Evolutionary conservation across 352 stramenopile genomes (phyloP).

Genomic region (Phytophthora macrochlamydospora): DNA sequence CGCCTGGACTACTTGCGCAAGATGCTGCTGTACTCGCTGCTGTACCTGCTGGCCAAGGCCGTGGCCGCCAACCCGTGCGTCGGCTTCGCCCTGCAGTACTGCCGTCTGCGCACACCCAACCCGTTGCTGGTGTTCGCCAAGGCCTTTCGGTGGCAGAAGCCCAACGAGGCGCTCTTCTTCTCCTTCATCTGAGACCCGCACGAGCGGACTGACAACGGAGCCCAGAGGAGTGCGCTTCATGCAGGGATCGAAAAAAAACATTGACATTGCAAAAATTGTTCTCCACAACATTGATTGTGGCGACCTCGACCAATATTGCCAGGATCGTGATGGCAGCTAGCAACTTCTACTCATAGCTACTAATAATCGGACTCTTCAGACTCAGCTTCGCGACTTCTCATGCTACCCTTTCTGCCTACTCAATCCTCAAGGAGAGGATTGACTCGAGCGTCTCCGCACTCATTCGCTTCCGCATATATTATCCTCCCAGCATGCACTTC

Average conservation of each 20-base stretch:
- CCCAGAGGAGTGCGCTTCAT: not conserved
- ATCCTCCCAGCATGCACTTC: too few relatives aligned
- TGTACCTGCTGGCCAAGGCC: slow-evolving; percentile 27
- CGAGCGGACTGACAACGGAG: not conserved
- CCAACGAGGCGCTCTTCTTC: slow-evolving; percentile 30
- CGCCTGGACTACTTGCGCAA: slow-evolving; percentile 28
- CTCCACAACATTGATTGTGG: too few relatives aligned
- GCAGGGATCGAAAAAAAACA: not conserved
- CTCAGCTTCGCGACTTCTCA: too few relatives aligned
- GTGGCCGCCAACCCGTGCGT: slow-evolving; percentile 27
- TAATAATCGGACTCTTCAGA: too few relatives aligned
- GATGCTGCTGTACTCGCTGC: slow-evolving; percentile 26
- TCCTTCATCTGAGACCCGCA: slow-evolving; percentile 21
- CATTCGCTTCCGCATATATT: too few relatives aligned
- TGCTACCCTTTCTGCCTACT: too few relatives aligned
- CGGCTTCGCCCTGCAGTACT: slow-evolving; percentile 30
- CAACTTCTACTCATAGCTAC: too few relatives aligned
- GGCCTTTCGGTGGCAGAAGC: slow-evolving; percentile 18
- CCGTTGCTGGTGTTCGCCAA: slow-evolving; percentile 26
- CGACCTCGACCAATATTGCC: too few relatives aligned
- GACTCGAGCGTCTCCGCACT: too few relatives aligned
- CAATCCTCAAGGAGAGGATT: too few relatives aligned
- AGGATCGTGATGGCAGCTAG: too few relatives aligned
- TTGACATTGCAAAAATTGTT: too few relatives aligned
- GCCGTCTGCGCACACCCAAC: slow-evolving; percentile 24